Evolutionary conservation across 2,329 filamentous ascomycete species (phyloP), one percentile per base, ranked within the genome.

Genomic region (Colletotrichum scovillei): DNA sequence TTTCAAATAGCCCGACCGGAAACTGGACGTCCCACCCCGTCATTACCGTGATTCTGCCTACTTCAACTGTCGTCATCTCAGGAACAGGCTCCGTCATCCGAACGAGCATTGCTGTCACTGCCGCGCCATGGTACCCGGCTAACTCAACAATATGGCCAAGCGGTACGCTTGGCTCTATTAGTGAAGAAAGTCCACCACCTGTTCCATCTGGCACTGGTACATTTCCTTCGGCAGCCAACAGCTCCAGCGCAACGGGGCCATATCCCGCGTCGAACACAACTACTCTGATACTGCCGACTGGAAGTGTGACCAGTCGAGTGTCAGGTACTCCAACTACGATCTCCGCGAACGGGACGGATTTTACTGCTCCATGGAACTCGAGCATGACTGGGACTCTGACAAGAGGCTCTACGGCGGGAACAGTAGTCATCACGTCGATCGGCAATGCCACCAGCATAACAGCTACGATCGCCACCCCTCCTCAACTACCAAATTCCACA

Each of bases 61-160:
- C 28, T 28, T 55, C 28, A n/a, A 55, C 28, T 24, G 5, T 14
- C 5, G 3, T 52, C 22, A 69, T 32, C 24, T 52, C 56, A 22
- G 66, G 42, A 26, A 56, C 60, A 5, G 49, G 49, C 1, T 28
- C 49, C 4, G 8, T 26, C 6, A 28, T 14, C 14, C 22, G 9
- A 22, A 53, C 65, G 12, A 68, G 42, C 30, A 46, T 24, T 11
- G 22, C 24, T 14, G 42, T 49, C 8, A 59, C 63, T 42, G 32
- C 19, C 32, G 32, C 28, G 16, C 66, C 59, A 28, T 60, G 58
- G 3, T 73, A 60, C 22, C 59, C 70, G 12, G 53, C 11, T 1
- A 70, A 73, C 16, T 64, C 66, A 5, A 70, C 66, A 11, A 26
- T 52, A 6, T 59, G 49, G 65, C 66, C 46, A 8, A 69, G 55